These are phyloP conservation scores for Bipolaris sorokiniana DNA, from an alignment of 2,329 filamentous ascomycete species.

Conservation along the genomic window DNA sequence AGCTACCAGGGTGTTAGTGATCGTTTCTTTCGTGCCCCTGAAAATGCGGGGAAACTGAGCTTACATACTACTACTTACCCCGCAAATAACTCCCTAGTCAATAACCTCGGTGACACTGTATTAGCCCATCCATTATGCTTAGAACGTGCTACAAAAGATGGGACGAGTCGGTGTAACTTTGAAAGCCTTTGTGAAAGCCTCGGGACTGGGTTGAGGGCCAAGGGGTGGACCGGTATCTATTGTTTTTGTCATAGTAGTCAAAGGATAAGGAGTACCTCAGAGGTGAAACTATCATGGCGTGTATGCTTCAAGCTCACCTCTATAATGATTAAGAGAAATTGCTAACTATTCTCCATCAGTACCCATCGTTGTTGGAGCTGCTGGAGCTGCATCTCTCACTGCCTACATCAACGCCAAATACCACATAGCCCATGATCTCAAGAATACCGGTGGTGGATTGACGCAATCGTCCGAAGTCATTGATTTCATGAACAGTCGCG, in stretches of 20 bases:
- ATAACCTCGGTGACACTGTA: constrained; percentile 6
- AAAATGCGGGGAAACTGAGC: constrained; percentile 5
- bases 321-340: background rate
- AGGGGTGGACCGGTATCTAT: background rate
- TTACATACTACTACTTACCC: background rate
- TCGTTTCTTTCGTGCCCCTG: background rate
- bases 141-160: background rate
- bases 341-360: constrained; percentile 23
- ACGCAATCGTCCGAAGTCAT: constrained; percentile 24
- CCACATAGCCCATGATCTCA: constrained; percentile 40
- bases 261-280: background rate
- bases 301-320: constrained; percentile 9
- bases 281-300: constrained; percentile 9
- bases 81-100: background rate
- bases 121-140: background rate
- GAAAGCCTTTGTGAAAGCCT: no score
- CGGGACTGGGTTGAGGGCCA: background rate
- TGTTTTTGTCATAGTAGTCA: background rate
- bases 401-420: constrained; percentile 49
- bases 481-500: constrained; percentile 27
- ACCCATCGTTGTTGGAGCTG: constrained; percentile 35
- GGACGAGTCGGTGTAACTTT: background rate
- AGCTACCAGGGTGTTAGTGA: background rate
- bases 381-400: constrained; percentile 36
- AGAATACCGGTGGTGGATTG: constrained; percentile 24